A percentile compares a stretch with the other conserved stretches of the same genome.
Evolutionary conservation across 305 asterid genomes (phyloP).

Genomic region (Rubia balearica): DNA sequence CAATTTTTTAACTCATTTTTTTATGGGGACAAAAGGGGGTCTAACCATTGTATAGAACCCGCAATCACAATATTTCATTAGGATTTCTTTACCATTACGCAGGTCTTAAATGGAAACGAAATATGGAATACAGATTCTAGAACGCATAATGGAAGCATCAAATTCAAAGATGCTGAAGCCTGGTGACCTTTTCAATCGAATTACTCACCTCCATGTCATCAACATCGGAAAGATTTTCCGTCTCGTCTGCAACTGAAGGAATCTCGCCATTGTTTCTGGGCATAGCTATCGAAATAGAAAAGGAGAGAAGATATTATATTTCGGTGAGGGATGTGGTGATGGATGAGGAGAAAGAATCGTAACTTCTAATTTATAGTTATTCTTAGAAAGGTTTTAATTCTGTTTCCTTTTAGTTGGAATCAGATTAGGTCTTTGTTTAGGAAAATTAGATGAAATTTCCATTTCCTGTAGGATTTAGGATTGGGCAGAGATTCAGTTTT

Average conservation of each 20-base stretch:
- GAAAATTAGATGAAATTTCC: not conserved
- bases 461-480: not conserved
- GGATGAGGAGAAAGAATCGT: not conserved
- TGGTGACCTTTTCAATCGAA: not conserved
- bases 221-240: conserved; percentile 65
- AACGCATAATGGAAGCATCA: not conserved
- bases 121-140: not conserved
- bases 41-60: no score
- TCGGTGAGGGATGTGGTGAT: not conserved
- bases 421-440: not conserved
- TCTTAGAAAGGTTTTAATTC: not conserved
- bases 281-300: not conserved
- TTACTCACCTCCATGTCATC: conserved; percentile 66
- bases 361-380: not conserved
- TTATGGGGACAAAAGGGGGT: no score
- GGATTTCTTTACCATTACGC: not conserved
- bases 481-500: not conserved
- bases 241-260: conserved; percentile 34
- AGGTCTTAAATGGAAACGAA: not conserved
- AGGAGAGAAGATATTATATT: not conserved
- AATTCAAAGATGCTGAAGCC: not conserved
- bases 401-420: not conserved
- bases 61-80: not conserved
- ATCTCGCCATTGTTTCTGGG: conserved; percentile 12
- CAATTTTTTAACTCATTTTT: no score